Evolutionary conservation across 2,329 filamentous ascomycete species (phyloP), one percentile per base, ranked within the genome.

Genomic region (Orbilia brochopaga): DNA sequence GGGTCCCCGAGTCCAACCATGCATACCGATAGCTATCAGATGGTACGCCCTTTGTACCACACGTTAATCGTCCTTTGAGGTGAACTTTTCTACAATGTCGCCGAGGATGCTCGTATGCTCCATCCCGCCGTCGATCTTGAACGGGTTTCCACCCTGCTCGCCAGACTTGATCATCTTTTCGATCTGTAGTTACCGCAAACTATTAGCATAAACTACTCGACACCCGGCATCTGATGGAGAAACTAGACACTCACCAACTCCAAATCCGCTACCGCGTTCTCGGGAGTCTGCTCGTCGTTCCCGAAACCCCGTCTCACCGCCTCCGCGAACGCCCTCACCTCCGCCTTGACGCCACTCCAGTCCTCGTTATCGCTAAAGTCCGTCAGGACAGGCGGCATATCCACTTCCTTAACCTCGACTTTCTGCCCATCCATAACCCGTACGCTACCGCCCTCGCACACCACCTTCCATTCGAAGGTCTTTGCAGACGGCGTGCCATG

Each of bases 271-370:
- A 88, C 77, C 0, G 86, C 87, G 79, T 86, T 82, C 76, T 86
- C 83, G 0, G 84, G 82, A 7, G 80, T 80, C 78, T 87, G 85
- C 74, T 81, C 79, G n/a, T 80, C 77, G 74, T 87, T 82, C 13
- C 79, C 78, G 72, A 79, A 79, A 17, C 85, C 85, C 40, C 60
- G 74, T 1, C 78, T 75, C 37, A 89, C 75, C 8, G 82, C 81
- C 78, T 84, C 81, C 0, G 82, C 86, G 85, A 86, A 89, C 3
- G 84, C 86, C 70, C 81, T 81, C 7, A 89, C 82, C 78, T 89
- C 87, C 58, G 85, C 83, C 69, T 80, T 81, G 2, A 89, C 86
- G 7, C 85, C 85, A 11, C 80, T 82, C 74, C 83, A 81, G 58
- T 37, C 51, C 35, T 32, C 55, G 27, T 63, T 50, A 17, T 83